These are phyloP conservation scores for Tilletia caries DNA, from an alignment of 1,284 basidiomycete species.

Conservation along the genomic window DNA sequence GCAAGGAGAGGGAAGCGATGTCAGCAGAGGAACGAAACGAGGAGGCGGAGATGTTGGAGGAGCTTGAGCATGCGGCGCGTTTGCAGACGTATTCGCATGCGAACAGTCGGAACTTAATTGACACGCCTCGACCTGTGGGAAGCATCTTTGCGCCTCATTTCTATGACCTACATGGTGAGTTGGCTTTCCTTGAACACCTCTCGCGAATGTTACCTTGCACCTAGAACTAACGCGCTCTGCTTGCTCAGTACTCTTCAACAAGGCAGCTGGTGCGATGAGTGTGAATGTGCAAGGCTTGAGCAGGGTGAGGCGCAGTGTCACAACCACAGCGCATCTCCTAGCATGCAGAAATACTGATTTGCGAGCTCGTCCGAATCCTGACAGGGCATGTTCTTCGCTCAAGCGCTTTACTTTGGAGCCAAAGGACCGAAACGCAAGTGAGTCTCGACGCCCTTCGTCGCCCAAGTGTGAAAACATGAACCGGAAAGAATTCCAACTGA, in stretches of 20 bases:
- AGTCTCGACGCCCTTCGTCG: not conserved
- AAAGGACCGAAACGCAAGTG: conserved; percentile 19
- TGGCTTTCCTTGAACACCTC: not conserved
- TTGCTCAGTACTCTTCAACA: conserved; percentile 41
- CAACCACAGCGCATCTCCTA: not conserved
- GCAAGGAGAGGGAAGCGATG: not conserved
- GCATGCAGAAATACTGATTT: not conserved
- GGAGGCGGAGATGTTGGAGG: not conserved
- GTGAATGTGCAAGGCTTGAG: conserved; percentile 51
- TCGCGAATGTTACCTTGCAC: not conserved
- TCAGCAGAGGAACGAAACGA: not conserved
- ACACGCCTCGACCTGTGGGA: conserved; percentile 27
- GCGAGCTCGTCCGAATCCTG: not conserved
- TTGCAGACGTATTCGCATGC: conserved; percentile 26
- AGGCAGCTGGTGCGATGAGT: conserved; percentile 35
- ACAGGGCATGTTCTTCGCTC: conserved; percentile 40
- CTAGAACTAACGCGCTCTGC: not conserved
- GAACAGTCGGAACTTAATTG: conserved; percentile 26
- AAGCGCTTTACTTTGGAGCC: conserved; percentile 44
- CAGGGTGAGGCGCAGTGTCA: conserved; percentile 21
- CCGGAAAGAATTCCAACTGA: conserved; percentile 32
- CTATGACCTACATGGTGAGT: conserved; percentile 44
- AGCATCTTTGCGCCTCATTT: conserved; percentile 51
- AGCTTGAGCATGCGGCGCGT: conserved; percentile 24
- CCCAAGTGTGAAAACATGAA: too few relatives aligned